Conservation (phyloP, 306 rosid genomes). For the Lotus japonicus region DNA sequence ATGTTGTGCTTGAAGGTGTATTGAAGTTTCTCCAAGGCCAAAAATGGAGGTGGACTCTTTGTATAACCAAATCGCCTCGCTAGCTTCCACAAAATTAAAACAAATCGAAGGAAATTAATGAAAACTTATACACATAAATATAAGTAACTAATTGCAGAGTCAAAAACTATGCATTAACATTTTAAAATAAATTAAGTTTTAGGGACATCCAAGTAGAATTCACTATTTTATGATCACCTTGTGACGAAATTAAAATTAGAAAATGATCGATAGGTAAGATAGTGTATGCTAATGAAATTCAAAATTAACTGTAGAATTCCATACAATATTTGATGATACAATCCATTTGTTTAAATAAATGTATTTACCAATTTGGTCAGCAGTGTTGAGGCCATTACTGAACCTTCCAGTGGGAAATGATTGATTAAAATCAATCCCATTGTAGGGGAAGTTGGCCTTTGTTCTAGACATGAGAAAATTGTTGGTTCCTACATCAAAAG, state of each 20-base stretch:
- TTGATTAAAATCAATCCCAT: conserved; percentile 43
- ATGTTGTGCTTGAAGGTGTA: conserved; percentile 23
- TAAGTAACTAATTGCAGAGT: too few species aligned
- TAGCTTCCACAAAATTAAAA: not conserved
- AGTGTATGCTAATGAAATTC: too few species aligned
- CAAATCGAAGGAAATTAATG: too few species aligned
- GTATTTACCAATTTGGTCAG: conserved; percentile 41
- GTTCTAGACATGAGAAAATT: conserved; percentile 12
- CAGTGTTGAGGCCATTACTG: conserved; percentile 48
- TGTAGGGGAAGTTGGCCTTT: conserved; percentile 29
- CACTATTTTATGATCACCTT: too few species aligned
- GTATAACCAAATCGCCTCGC: conserved; percentile 28
- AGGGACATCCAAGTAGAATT: too few species aligned
- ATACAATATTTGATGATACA: too few species aligned
- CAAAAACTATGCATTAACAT: too few species aligned
- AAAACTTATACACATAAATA: too few species aligned
- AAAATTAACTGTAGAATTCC: too few species aligned
- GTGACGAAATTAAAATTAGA: too few species aligned
- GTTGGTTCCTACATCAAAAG: conserved; percentile 52
- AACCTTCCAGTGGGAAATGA: conserved; percentile 50
- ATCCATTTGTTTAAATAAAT: not conserved
- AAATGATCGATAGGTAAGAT: too few species aligned
- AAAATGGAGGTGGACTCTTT: conserved; percentile 45
- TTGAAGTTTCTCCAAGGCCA: not conserved
- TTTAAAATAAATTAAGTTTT: too few species aligned